phyloP scores from a whole-genome alignment of 768 basidiomycete genomes.

The Coprinopsis sp. region DNA sequence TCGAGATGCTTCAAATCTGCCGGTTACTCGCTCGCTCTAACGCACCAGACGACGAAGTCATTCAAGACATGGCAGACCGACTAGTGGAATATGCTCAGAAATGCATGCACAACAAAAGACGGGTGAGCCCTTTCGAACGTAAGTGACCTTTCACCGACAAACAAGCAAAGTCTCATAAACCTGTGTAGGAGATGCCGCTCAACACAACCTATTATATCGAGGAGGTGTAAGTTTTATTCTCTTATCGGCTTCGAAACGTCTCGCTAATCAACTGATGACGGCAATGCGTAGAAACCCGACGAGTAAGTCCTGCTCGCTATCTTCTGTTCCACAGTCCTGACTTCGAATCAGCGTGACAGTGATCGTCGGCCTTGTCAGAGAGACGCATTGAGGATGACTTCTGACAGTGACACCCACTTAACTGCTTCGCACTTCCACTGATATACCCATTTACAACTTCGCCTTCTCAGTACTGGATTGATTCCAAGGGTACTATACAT shows the following conservation, averaged over 20 bases:
- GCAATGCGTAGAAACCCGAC: constrained; percentile 59
- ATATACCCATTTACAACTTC: constrained; percentile 10
- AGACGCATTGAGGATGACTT: constrained; percentile 29
- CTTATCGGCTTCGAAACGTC: constrained; percentile 6
- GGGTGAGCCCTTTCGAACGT: constrained; percentile 75
- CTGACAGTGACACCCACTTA: constrained; percentile 5
- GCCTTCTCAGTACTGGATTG: too few species aligned
- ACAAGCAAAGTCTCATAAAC: constrained; percentile 1
- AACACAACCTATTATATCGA: constrained; percentile 58
- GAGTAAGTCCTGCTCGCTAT: constrained; percentile 49
- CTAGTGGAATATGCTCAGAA: constrained; percentile 63
- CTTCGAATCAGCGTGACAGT: constrained; percentile 57
- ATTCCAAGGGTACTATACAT: too few species aligned
- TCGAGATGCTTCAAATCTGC: constrained; percentile 69
- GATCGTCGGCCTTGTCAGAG: constrained; percentile 62
- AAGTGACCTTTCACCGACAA: constrained; percentile 20
- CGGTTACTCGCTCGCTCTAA: constrained; percentile 55
- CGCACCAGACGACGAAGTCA: constrained; percentile 54
- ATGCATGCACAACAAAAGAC: constrained; percentile 64
- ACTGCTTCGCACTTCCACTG: constrained; percentile 9
- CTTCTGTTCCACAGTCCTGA: constrained; percentile 1
- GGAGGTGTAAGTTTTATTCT: constrained; percentile 61
- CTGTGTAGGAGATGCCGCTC: constrained; percentile 52
- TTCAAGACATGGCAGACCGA: constrained; percentile 67
- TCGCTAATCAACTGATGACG: constrained; percentile 10